Conservation (phyloP, 2,329 filamentous ascomycete species). For the Didymella arachidicola region DNA sequence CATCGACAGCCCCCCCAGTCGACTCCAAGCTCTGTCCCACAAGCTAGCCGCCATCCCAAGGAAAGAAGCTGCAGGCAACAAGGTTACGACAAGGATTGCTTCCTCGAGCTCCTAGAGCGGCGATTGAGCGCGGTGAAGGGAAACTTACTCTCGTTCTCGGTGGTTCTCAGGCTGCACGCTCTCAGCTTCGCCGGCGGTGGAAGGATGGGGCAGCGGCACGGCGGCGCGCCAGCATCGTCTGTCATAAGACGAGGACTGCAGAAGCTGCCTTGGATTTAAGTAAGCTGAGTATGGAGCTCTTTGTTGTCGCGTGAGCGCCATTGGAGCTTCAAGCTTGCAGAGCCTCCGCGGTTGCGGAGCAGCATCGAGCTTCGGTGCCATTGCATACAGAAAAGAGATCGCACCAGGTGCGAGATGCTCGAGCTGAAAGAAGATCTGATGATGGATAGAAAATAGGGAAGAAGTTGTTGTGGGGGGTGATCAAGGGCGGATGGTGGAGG, state of each 20-base stretch:
- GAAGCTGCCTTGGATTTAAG: neutral
- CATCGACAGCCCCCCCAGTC: fast-evolving
- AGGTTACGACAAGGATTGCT: neutral
- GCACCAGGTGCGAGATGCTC: neutral
- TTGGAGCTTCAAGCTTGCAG: neutral
- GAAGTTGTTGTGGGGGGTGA: neutral
- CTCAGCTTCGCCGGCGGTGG: neutral
- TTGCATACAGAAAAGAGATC: neutral
- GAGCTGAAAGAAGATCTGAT: neutral
- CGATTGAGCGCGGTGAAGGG: neutral
- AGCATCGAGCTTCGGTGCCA: neutral
- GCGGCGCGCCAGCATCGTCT: neutral
- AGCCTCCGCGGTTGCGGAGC: neutral
- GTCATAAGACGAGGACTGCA: neutral
- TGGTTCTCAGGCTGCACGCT: neutral
- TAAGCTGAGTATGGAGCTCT: neutral
- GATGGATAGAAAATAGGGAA: neutral
- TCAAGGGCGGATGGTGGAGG: neutral
- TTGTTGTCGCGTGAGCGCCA: neutral
- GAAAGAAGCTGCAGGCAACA: neutral
- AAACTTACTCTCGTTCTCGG: neutral
- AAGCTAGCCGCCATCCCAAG: slow-evolving; percentile 1
- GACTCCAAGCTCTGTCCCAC: neutral
- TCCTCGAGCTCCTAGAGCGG: neutral
- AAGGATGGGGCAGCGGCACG: neutral